Evolutionary conservation across 192 early-diverging fungal genomes (phyloP).

Genomic region (Entomortierella parvispora): DNA sequence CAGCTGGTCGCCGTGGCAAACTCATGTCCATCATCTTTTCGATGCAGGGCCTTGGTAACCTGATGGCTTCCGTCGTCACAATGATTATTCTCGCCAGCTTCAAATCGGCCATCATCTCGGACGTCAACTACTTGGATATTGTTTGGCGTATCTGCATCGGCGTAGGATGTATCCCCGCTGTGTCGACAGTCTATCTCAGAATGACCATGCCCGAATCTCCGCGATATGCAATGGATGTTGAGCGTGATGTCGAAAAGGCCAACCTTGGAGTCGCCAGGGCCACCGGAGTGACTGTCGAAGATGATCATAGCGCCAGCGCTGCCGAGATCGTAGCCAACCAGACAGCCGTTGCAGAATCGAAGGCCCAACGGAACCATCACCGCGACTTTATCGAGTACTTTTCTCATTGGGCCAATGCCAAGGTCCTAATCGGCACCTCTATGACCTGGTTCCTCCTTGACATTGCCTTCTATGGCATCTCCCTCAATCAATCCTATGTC

Average conservation of each 20-base stretch:
- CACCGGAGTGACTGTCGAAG: slow-evolving; percentile 27
- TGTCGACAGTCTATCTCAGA: slow-evolving; percentile 81
- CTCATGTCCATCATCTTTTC: slow-evolving; percentile 85
- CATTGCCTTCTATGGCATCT: slow-evolving; percentile 73
- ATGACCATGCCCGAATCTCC: slow-evolving; percentile 87
- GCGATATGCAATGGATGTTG: slow-evolving; percentile 73
- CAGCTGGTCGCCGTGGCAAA: slow-evolving; percentile 66
- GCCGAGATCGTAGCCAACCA: slow-evolving; percentile 30
- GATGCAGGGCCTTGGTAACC: slow-evolving; percentile 88
- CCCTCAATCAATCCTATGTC: slow-evolving; percentile 71
- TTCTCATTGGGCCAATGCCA: slow-evolving; percentile 76
- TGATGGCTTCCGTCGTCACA: slow-evolving; percentile 74
- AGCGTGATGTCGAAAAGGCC: slow-evolving; percentile 49
- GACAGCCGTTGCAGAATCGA: slow-evolving; percentile 16
- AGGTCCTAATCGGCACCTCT: slow-evolving; percentile 76
- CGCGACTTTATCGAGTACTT: slow-evolving; percentile 76
- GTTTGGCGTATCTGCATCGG: slow-evolving; percentile 88
- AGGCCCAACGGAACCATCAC: slow-evolving; percentile 32
- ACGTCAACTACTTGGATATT: slow-evolving; percentile 72
- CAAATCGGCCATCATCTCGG: slow-evolving; percentile 65
- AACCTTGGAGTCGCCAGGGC: slow-evolving; percentile 47
- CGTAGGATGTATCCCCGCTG: slow-evolving; percentile 78
- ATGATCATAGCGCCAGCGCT: slow-evolving; percentile 48
- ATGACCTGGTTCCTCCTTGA: slow-evolving; percentile 79
- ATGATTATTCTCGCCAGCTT: slow-evolving; percentile 70